A percentile compares a stretch with the other conserved stretches of the same genome.
phyloP scores from a whole-genome alignment of 164 flowering plant species.

The Saururus chinensis region DNA sequence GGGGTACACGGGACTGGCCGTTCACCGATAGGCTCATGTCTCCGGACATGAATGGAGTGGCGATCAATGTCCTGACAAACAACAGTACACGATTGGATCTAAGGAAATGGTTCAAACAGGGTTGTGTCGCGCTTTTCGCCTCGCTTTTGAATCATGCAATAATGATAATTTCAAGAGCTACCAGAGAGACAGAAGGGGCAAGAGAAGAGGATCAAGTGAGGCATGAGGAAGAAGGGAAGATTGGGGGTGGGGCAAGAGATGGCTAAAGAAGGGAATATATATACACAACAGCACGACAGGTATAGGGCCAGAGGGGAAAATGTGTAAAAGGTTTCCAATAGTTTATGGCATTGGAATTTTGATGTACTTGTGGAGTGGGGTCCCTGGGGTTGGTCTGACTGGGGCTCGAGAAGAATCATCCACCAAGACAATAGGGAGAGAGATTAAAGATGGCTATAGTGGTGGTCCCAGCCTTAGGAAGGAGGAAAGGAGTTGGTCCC shows the following conservation, averaged over 20 bases:
- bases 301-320: neutral
- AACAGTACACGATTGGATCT: neutral
- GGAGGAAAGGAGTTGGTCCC: too few species aligned
- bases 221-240: neutral
- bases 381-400: slow-evolving; percentile 8
- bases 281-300: neutral
- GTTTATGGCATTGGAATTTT: slow-evolving; percentile 2
- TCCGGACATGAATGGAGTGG: neutral
- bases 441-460: neutral
- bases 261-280: neutral
- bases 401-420: slow-evolving; percentile 8
- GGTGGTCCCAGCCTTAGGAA: too few species aligned
- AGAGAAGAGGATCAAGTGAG: neutral
- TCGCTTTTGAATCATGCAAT: too few species aligned
- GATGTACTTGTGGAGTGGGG: slow-evolving; percentile 9
- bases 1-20: slow-evolving; percentile 80
- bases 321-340: slow-evolving; percentile 1
- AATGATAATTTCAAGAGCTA: slow-evolving; percentile 1
- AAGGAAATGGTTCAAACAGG: neutral
- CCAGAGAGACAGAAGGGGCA: neutral
- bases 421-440: slow-evolving; percentile 1
- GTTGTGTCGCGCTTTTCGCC: neutral
- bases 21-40: slow-evolving; percentile 58
- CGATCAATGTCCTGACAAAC: neutral
- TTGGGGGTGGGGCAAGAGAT: neutral